phyloP scores from a whole-genome alignment of 331 rosid genomes.

The Pyrus hybrid region DNA sequence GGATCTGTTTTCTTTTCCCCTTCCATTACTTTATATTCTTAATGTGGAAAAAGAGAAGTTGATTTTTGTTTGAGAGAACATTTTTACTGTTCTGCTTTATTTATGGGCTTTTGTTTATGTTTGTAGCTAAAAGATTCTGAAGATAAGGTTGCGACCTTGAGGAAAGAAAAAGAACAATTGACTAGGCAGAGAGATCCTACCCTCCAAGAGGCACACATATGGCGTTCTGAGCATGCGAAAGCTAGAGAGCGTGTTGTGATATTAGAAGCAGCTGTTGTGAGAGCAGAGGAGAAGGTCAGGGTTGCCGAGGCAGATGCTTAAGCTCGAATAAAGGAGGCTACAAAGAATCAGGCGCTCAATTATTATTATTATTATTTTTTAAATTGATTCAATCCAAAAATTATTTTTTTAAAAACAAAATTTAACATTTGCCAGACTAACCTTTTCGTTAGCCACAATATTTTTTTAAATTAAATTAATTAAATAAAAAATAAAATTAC shows the following conservation, averaged over 20 bases:
- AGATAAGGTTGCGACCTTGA: constrained; percentile 41
- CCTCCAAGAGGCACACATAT: constrained; percentile 75
- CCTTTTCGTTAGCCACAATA: too few species aligned
- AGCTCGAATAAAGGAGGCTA: constrained; percentile 75
- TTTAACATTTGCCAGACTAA: too few species aligned
- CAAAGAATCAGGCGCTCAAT: constrained; percentile 33
- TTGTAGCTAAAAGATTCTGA: constrained; percentile 63
- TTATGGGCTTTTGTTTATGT: constrained; percentile 4
- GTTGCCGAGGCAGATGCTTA: constrained; percentile 70
- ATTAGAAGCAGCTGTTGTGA: constrained; percentile 76
- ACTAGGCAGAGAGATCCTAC: constrained; percentile 75
- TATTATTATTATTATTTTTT: too few species aligned
- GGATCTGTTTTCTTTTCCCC: background rate
- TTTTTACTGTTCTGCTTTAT: background rate
- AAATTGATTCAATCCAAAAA: too few species aligned
- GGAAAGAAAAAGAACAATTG: constrained; percentile 74
- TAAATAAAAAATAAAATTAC: too few species aligned
- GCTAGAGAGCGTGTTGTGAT: constrained; percentile 90
- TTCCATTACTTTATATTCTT: background rate
- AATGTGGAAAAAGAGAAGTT: background rate
- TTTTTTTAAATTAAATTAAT: too few species aligned
- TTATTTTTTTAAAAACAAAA: too few species aligned
- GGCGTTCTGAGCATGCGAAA: constrained; percentile 95
- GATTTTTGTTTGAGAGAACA: background rate
- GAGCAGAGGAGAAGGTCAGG: constrained; percentile 94